Percentiles rank a stretch among this genome's conserved stretches.
These are phyloP conservation scores for Penicillium diatomitis DNA, from an alignment of 495 filamentous ascomycete genomes.

Conservation along the genomic window DNA sequence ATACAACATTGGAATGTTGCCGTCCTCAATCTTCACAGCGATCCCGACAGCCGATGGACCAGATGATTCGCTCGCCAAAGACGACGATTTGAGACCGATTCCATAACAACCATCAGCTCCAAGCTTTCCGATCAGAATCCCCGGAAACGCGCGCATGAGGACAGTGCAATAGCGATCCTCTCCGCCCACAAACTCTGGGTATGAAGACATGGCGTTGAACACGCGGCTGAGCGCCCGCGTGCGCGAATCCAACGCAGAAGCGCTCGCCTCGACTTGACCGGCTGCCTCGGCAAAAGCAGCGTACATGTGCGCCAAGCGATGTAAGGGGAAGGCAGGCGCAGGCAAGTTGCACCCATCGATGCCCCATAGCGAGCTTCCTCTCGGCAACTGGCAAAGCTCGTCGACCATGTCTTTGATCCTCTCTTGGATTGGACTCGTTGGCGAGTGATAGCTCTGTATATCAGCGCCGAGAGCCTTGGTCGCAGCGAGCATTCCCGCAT, in stretches of 20 bases:
- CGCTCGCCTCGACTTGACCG: background rate
- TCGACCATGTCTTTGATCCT: conserved; percentile 19
- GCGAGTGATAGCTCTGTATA: conserved; percentile 21
- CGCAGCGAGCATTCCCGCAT: conserved; percentile 32
- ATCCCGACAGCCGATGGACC: conserved; percentile 22
- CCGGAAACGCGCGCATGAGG: conserved; percentile 23
- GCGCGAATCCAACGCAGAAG: background rate
- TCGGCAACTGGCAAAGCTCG: conserved; percentile 14
- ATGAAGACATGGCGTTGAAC: conserved; percentile 24
- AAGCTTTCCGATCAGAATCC: conserved; percentile 25
- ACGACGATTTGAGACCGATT: conserved; percentile 21
- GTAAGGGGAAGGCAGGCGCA: conserved; percentile 23
- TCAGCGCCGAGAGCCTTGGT: conserved; percentile 21
- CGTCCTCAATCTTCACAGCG: conserved; percentile 35
- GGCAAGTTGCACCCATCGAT: conserved; percentile 34
- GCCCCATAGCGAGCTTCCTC: conserved; percentile 18
- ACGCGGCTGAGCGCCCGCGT: conserved; percentile 12
- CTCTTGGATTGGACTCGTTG: conserved; percentile 21
- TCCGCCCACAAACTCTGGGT: conserved; percentile 28
- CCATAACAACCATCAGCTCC: conserved; percentile 34
- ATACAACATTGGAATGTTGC: conserved; percentile 25
- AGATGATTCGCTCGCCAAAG: conserved; percentile 11
- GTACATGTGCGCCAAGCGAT: conserved; percentile 18
- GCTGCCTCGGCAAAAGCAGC: conserved; percentile 16
- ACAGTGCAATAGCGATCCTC: conserved; percentile 29